Base-by-base conservation (phyloP, 1,139 yeast genomes). In the Taiozyma sp. region DNA sequence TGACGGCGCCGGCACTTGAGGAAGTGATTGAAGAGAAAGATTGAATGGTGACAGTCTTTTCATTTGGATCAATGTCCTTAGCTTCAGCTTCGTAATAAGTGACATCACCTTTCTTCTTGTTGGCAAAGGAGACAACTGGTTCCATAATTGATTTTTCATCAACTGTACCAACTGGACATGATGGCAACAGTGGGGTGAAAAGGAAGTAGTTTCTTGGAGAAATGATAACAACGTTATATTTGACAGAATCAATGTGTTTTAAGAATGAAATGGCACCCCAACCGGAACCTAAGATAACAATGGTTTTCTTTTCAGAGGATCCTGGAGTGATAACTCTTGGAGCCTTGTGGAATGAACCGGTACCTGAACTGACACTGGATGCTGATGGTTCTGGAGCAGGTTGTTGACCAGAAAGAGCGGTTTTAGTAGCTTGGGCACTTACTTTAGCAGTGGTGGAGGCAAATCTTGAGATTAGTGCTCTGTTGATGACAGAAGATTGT, bases 201-300 rank as follows among this genome's bases (percentile, higher is more conserved):
- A 91, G 76, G 72, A 91, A 91, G 76, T 89, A 90, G 77, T 90
- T 90, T 74, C 97, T 82, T 55, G 98, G 97, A 39, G 97, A 88
- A 47, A 91, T 86, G 50, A 91, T 84, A 50, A 88, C 83, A 50
- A 91, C 96, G 67, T 91, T 88, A 73, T 90, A 91, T 67, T 85
- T 74, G 45, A 91, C 74, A 47, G 97, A 85, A 68, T 91, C 97
- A 68, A 91, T 76, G 67, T 85, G 81, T 73, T 89, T 90, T 69
- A 91, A 76, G 59, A 90, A 72, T 3, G 93, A 81, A 48, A 87
- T 83, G 16, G 96, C 81, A 52, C 96, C 97, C 97, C 97, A 91
- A 52, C 97, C 97, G 44, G 96, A 81, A 53, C 98, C 97, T 61
- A 91, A 79, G 53, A 91, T 83, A 47, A 90, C 96, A 46, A 71